A percentile compares a stretch with the other conserved stretches of the same genome.
Conservation (phyloP, 78 protist species). For the Dictyostelium firmibasis region DNA sequence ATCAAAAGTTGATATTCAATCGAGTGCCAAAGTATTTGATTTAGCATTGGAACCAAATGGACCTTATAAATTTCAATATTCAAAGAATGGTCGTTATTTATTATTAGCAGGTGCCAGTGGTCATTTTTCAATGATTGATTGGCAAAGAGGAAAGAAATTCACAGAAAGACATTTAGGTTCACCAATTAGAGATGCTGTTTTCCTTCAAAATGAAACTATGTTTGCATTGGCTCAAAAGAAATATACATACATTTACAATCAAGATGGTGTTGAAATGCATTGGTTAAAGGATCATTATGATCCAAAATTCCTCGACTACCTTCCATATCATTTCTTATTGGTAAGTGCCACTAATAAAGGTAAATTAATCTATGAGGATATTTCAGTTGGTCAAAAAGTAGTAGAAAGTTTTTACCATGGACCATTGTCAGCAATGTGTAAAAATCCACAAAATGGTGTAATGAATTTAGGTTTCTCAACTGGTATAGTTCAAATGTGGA, state of each 20-base stretch:
- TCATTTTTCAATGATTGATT: slow-evolving; percentile 91
- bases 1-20: slow-evolving; percentile 81
- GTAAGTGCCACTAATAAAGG: slow-evolving; percentile 44
- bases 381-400: slow-evolving; percentile 58
- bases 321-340: slow-evolving; percentile 97
- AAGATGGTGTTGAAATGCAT: slow-evolving; percentile 95
- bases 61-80: slow-evolving; percentile 88
- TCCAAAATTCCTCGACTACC: slow-evolving; percentile 81
- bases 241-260: slow-evolving; percentile 93
- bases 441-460: slow-evolving; percentile 93
- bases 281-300: slow-evolving; percentile 81
- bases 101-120: slow-evolving; percentile 95
- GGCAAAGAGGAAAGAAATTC: slow-evolving; percentile 82
- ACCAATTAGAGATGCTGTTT: slow-evolving; percentile 88
- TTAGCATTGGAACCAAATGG: slow-evolving; percentile 83
- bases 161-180: slow-evolving; percentile 90
- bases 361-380: slow-evolving; percentile 39
- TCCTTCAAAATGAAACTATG: slow-evolving; percentile 93
- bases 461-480: slow-evolving; percentile 88
- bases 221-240: slow-evolving; percentile 97
- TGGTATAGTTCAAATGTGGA: slow-evolving; percentile 94
- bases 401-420: slow-evolving; percentile 58
- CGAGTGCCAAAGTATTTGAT: slow-evolving; percentile 81
- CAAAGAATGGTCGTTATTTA: slow-evolving; percentile 90
- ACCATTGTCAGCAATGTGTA: slow-evolving; percentile 75